A percentile compares a stretch with the other conserved stretches of the same genome.
Conservation (phyloP, 345 rosid species). For the Erysimum cheiranthoides region DNA sequence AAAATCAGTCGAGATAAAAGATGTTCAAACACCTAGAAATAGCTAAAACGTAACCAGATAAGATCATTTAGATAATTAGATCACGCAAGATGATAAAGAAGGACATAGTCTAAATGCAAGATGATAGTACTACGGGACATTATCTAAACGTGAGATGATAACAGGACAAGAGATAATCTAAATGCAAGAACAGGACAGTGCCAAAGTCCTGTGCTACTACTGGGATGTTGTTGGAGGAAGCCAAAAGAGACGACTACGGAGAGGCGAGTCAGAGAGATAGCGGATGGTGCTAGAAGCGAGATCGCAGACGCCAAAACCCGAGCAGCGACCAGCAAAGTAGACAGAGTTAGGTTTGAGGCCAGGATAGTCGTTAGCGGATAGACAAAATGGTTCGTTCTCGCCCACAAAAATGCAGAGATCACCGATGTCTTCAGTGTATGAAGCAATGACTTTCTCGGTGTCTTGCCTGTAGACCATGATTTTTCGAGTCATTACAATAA, state of each 20-base stretch:
- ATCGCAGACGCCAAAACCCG: constrained; percentile 20
- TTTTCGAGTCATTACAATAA: background rate
- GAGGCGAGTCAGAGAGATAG: constrained; percentile 17
- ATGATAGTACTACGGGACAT: background rate
- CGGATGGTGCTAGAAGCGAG: constrained; percentile 13
- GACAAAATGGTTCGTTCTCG: constrained; percentile 23
- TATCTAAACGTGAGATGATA: background rate
- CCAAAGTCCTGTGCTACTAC: background rate
- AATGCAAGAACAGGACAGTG: background rate
- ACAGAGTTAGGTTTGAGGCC: constrained; percentile 29
- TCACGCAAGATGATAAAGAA: too few relatives aligned
- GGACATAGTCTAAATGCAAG: background rate
- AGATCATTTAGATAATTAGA: too few relatives aligned
- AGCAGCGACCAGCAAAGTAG: constrained; percentile 25
- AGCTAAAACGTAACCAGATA: too few relatives aligned
- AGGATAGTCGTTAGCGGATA: constrained; percentile 10
- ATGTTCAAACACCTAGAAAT: too few relatives aligned
- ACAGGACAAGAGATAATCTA: background rate
- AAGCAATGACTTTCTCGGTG: constrained; percentile 1
- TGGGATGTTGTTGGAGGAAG: constrained; percentile 13
- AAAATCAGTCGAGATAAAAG: background rate
- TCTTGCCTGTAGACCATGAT: constrained; percentile 21
- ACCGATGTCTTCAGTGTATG: constrained; percentile 3
- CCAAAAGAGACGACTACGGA: constrained; percentile 17
- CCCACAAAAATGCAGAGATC: constrained; percentile 22